Percentiles rank a stretch among this genome's conserved stretches.
Conservation (phyloP, 164 flowering plant species). For the Tetrastigma voinierianum region DNA sequence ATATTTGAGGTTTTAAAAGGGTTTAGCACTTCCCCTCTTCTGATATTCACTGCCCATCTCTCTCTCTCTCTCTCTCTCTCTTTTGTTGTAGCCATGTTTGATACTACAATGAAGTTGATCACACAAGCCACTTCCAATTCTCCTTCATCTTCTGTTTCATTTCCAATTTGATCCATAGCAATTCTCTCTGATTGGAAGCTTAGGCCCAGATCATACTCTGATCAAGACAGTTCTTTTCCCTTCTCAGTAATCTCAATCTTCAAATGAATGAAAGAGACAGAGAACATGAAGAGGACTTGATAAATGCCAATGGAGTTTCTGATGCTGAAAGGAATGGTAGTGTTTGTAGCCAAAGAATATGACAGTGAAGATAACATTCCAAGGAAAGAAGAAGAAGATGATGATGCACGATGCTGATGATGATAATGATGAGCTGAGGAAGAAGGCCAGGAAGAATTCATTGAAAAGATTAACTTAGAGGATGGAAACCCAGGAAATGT, state of each 20-base stretch:
- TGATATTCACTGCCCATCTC: no score
- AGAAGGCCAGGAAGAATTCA: constrained; percentile 56
- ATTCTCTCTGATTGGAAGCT: constrained; percentile 34
- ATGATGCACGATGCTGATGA: constrained; percentile 4
- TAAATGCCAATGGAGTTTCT: background rate
- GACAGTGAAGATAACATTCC: background rate
- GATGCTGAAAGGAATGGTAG: background rate
- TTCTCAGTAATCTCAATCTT: background rate
- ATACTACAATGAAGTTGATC: constrained; percentile 36
- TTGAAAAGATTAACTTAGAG: constrained; percentile 49
- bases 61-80: constrained; percentile 2
- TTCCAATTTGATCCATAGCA: constrained; percentile 57
- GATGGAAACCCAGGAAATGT: no score
- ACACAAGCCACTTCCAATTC: constrained; percentile 40
- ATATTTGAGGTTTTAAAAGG: no score
- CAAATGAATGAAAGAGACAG: background rate
- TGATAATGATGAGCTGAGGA: constrained; percentile 33
- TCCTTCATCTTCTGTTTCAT: constrained; percentile 39
- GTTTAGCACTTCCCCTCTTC: no score
- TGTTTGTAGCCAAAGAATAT: background rate
- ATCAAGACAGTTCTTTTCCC: constrained; percentile 8
- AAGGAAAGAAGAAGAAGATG: background rate
- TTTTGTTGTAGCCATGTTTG: constrained; percentile 41
- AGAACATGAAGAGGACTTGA: background rate
- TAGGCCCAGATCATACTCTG: constrained; percentile 19